Conservation (phyloP, 1,284 basidiomycete species). For the Ceratobasidium sp. region DNA sequence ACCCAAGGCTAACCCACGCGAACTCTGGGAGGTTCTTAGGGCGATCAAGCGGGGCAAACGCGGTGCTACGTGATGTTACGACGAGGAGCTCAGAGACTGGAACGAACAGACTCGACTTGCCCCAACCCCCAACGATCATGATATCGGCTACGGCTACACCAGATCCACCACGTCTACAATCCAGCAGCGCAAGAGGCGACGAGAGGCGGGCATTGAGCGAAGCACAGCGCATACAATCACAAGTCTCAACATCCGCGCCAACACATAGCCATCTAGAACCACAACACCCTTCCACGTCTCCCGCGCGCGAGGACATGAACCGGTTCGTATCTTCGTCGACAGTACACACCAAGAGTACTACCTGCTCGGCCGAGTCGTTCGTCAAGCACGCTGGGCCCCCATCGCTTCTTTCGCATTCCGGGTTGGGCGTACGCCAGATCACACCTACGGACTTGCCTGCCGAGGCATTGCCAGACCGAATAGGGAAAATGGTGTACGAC, state of each 20-base stretch:
- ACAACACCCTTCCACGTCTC: constrained; percentile 58
- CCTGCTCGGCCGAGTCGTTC: constrained; percentile 68
- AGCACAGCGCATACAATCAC: constrained; percentile 20
- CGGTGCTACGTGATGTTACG: constrained; percentile 53
- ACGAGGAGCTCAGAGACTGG: background rate
- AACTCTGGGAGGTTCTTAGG: constrained; percentile 54
- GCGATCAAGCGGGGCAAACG: constrained; percentile 55
- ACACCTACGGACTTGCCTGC: constrained; percentile 79
- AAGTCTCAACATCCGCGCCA: constrained; percentile 48
- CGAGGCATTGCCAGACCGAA: constrained; percentile 69
- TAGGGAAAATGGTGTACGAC: constrained; percentile 90
- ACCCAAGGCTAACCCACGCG: constrained; percentile 45
- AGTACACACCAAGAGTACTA: constrained; percentile 29
- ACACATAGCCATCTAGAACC: constrained; percentile 58
- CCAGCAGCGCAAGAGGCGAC: background rate
- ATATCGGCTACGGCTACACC: constrained; percentile 21
- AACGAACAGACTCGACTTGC: background rate
- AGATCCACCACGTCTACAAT: constrained; percentile 18
- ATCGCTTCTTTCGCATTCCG: constrained; percentile 38
- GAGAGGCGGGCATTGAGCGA: background rate
- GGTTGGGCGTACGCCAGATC: constrained; percentile 59
- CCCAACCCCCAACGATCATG: constrained; percentile 25
- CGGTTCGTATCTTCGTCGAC: constrained; percentile 76
- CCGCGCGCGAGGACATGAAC: constrained; percentile 75
- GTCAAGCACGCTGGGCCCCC: constrained; percentile 83